These are phyloP conservation scores for Pyrus pyrifolia DNA, from an alignment of 306 rosid genomes.

Conservation along the genomic window DNA sequence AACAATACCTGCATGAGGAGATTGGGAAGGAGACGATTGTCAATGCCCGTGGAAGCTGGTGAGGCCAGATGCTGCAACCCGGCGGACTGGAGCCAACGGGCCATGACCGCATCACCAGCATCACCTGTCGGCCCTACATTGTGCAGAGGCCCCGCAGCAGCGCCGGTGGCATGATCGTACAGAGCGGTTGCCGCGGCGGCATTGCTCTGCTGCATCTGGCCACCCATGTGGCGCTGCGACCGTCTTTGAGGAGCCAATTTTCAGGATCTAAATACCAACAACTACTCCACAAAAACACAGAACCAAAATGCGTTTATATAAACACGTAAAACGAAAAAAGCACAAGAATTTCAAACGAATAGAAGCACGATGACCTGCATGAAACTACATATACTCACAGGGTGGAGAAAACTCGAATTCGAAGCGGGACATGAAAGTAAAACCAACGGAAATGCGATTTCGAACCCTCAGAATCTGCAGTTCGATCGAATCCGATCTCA, in stretches of 20 bases:
- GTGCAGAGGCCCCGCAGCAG: slow-evolving; percentile 57
- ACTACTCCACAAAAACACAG: slow-evolving; percentile 33
- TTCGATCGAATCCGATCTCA: slow-evolving; percentile 3
- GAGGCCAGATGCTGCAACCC: slow-evolving; percentile 99
- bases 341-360: neutral
- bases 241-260: slow-evolving; percentile 99
- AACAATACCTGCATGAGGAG: slow-evolving; percentile 75
- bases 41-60: slow-evolving; percentile 74
- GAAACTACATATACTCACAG: slow-evolving; percentile 40
- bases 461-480: slow-evolving; percentile 35
- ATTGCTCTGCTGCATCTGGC: slow-evolving; percentile 99
- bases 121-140: slow-evolving; percentile 63
- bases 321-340: neutral
- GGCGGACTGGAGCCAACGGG: slow-evolving; percentile 97
- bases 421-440: slow-evolving; percentile 54
- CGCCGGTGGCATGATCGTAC: slow-evolving; percentile 62
- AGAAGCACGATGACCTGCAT: neutral
- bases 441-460: slow-evolving; percentile 20
- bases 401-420: slow-evolving; percentile 52
- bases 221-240: slow-evolving; percentile 99
- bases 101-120: slow-evolving; percentile 98
- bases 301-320: neutral
- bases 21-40: slow-evolving; percentile 80
- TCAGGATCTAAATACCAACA: slow-evolving; percentile 66
- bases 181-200: slow-evolving; percentile 86